phyloP scores from a whole-genome alignment of 2,329 filamentous ascomycete genomes.

The Apiospora rasikravindrae region DNA sequence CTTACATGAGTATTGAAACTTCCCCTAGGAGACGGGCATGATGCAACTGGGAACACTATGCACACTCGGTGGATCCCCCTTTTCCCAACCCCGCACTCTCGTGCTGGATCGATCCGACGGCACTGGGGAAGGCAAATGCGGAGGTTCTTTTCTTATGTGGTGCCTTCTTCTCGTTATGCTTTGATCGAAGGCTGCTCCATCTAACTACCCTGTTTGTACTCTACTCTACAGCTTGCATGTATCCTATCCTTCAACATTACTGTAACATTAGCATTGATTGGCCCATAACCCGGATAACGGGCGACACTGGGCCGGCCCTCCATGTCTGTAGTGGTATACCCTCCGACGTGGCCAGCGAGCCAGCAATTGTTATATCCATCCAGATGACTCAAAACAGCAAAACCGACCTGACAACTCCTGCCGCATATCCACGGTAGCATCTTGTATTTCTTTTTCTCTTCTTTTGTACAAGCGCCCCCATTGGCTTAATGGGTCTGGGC shows the following conservation, averaged over 20 bases:
- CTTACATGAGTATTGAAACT: slow-evolving; percentile 7
- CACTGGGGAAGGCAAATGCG: slow-evolving; percentile 14
- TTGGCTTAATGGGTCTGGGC: not conserved
- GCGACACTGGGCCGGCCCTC: not conserved
- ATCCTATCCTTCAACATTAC: slow-evolving; percentile 9
- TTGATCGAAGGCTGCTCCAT: not conserved
- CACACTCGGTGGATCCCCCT: slow-evolving; percentile 4
- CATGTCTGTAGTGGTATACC: slow-evolving; percentile 7
- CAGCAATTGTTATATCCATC: not conserved
- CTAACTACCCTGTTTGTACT: not conserved
- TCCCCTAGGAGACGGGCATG: slow-evolving; percentile 1
- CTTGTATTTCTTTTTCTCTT: not conserved
- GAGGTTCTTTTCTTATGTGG: slow-evolving; percentile 9
- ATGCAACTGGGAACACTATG: slow-evolving; percentile 9
- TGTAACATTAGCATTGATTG: not conserved
- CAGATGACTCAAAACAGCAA: not conserved
- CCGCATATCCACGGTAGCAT: not conserved
- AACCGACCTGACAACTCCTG: not conserved
- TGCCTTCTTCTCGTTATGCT: slow-evolving; percentile 4
- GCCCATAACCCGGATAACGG: not conserved
- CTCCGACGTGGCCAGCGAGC: not conserved
- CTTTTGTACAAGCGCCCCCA: not conserved
- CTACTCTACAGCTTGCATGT: not conserved
- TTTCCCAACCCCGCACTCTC: slow-evolving; percentile 2
- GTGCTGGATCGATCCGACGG: not conserved